Evolutionary conservation across 768 basidiomycete species (phyloP), one percentile per base, ranked within the genome.

Genomic region (Glaciozyma martinii): DNA sequence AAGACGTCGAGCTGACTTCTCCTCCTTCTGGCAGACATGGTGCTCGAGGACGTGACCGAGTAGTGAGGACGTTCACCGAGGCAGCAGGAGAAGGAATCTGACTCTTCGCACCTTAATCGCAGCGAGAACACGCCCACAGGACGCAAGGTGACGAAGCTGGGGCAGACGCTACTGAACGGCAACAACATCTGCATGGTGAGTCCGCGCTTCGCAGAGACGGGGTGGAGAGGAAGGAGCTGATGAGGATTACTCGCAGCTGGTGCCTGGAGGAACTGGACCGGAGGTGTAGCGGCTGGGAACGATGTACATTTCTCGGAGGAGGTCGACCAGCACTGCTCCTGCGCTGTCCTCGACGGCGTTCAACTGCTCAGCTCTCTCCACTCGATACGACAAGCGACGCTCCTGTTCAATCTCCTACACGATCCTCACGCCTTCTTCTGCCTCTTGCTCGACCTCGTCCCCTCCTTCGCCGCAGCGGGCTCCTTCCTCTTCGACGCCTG

Each of bases 1-100:
- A 15, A 27, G 21, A 12, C 37, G 19, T 27, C 6, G 54, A 29
- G 43, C 47, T 32, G 40, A 63, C 37, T 40, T 29, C 27, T 19
- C 27, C 19, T 27, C 15, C 25, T 10, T 23, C 33, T 19, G 29
- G 12, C 50, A 72, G 71, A 73, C 65, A 90, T 93, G 87, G 90
- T 93, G 9, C 78, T 99, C 60, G 90, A 98, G 75, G 92, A 99
- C 71, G 94, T 98, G 12, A 93, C 85, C 9, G 94, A 99, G 79
- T 95, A 86, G 94, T 97, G 19, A 43, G 30, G n/a, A 43, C 58
- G 12, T n/a, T 27, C 27, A 7, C 44, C 27, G 25, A 7, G 50
- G 30, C 6, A 15, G 27, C 1, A 15, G 8, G 23, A 8, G 25
- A 15, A 18, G 16, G 13, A 25, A 13, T 6, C 37, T 58, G 18